Percentiles rank a stretch among this genome's conserved stretches.
Conservation (phyloP, 2,329 filamentous ascomycete species). For the Aspergillus pseudonomiae region DNA sequence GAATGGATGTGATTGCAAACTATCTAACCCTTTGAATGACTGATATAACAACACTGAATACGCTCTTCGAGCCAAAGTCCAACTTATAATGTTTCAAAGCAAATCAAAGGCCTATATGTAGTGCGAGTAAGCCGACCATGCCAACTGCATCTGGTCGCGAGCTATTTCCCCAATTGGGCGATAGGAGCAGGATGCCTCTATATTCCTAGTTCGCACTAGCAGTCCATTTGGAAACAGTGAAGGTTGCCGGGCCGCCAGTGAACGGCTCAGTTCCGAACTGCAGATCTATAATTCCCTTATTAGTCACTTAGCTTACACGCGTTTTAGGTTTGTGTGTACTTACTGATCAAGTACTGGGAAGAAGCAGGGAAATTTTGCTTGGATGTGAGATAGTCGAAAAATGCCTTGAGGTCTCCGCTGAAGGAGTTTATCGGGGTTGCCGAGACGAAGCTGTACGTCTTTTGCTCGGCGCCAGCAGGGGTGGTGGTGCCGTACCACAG, state of each 20-base stretch:
- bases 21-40: not conserved
- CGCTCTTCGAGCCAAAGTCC: not conserved
- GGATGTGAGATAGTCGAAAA: conserved; percentile 56
- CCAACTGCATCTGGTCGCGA: not conserved
- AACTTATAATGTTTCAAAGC: not conserved
- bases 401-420: conserved; percentile 59
- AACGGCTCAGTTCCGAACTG: conserved; percentile 61
- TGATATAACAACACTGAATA: not conserved
- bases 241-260: conserved; percentile 50
- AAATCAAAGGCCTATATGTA: not conserved
- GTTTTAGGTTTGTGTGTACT: conserved; percentile 26
- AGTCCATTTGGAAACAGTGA: conserved; percentile 23
- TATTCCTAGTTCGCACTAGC: conserved; percentile 12
- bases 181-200: not conserved
- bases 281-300: conserved; percentile 13
- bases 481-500: conserved; percentile 62
- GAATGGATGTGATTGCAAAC: not conserved
- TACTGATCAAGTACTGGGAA: conserved; percentile 55
- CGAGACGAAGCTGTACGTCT: conserved; percentile 60
- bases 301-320: not conserved
- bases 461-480: conserved; percentile 30
- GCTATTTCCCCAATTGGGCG: not conserved
- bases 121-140: not conserved
- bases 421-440: conserved; percentile 50
- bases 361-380: conserved; percentile 50